Evolutionary conservation across 208 protist genomes (phyloP), one percentile per base, ranked within the genome.

Genomic region (Crithidia thermophila): DNA sequence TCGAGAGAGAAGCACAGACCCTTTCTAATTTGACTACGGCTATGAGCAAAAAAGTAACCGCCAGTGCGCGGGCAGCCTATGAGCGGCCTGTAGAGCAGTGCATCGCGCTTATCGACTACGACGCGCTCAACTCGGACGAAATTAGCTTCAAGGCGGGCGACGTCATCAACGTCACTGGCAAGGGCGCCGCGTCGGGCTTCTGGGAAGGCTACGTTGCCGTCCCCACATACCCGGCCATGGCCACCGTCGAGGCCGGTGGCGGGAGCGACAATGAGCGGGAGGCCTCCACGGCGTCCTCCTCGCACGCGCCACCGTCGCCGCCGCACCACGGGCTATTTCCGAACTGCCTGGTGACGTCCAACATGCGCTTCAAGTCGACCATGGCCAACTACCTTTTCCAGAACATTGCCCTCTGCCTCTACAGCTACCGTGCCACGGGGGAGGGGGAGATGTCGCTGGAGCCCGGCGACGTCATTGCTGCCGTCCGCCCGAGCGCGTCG

Each of bases 111-210:
- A 77, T 80, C 25, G 85, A 96, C 62, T 98, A 95, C 67, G 66
- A 72, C 4, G 87, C 82, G 0, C 66, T 67, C 5, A 37, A 53
- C 9, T 27, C 51, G 2, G 87, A 94, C 45, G 91, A 98, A 60
- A 87, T 97, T 30, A 91, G 84, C 65, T 98, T 98, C 72, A 72
- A 56, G 18, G 72, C 77, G n/a, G 88, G 88, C 13, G 94, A 94
- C 50, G 72, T 96, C 21, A 91, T 97, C 52, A 72, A 73, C 25
- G 87, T 95, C n/a, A 90, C 81, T 3, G 77, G 72, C 14, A 95
- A 97, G 69, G 84, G 77, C 23, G 67, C 75, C 36, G 77, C 82
- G 31, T 88, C 82, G 21, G 94, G 94, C 4, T 97, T 87, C 77
- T 96, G 91, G 91, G 63, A 91, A 45, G 94, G 94, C 23, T 88